A percentile compares a stretch with the other conserved stretches of the same genome.
These are phyloP conservation scores for Apophysomyces elegans DNA, from an alignment of 371 early-diverging fungal species.

Conservation along the genomic window DNA sequence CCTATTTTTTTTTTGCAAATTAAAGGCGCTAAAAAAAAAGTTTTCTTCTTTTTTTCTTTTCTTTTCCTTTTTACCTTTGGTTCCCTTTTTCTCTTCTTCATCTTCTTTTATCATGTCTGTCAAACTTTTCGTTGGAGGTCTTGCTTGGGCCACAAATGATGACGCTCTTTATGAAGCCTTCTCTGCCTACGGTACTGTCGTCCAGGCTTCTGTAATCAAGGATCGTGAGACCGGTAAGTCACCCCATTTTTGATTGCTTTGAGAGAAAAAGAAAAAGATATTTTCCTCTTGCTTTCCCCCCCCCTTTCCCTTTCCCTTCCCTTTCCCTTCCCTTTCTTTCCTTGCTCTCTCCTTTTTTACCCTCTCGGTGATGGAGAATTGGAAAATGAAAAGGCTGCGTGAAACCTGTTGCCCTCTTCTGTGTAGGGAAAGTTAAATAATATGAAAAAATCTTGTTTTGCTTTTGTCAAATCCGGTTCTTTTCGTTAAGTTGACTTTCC, in stretches of 20 bases:
- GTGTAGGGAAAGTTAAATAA: conserved; percentile 2
- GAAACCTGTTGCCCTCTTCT: background rate
- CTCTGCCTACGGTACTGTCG: conserved; percentile 39
- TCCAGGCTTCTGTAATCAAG: conserved; percentile 45
- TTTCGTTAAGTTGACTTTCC: conserved; percentile 4
- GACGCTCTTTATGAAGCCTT: conserved; percentile 57
- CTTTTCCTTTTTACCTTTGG: conserved; percentile 1
- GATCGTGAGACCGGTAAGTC: conserved; percentile 46
- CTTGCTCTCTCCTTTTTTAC: too few relatives aligned
- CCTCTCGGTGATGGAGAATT: too few relatives aligned
- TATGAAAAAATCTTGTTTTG: conserved; percentile 1
- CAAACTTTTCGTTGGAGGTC: conserved; percentile 72
- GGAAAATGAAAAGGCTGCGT: too few relatives aligned
- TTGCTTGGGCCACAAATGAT: conserved; percentile 67
- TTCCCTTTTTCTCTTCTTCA: conserved; percentile 9
- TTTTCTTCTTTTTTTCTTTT: background rate
- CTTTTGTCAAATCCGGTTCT: conserved; percentile 1
- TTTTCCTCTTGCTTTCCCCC: too few relatives aligned
- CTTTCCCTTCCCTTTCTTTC: too few relatives aligned
- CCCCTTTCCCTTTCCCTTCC: too few relatives aligned
- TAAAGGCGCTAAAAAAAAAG: background rate
- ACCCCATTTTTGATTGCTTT: too few relatives aligned
- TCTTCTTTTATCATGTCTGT: conserved; percentile 16
- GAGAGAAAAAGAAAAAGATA: too few relatives aligned
- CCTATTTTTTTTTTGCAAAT: background rate